Evolutionary conservation across 2,329 filamentous ascomycete genomes (phyloP), one percentile per base, ranked within the genome.

Genomic region (Trichoderma brevicompactum): DNA sequence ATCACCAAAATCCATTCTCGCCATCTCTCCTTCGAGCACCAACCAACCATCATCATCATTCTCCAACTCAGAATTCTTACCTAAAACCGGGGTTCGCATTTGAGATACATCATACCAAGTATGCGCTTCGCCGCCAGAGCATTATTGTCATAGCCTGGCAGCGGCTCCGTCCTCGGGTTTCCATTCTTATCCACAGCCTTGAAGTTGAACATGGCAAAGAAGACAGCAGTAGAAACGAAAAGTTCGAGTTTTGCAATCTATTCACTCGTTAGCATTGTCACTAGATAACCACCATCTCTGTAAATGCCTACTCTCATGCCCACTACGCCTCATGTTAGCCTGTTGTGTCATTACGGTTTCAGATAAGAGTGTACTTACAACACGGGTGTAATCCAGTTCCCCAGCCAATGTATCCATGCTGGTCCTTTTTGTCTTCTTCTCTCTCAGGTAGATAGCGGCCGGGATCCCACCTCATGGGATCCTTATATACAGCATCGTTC

Each of bases 191-290:
- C 78, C n/a, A 72, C 70, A 3, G 83, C 74, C 9, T 75, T 69
- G 64, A 80, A 81, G 64, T 84, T 79, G 63, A 85, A 85, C 48
- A 77, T 77, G 3, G 82, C 79, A 15, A 83, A 63, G 64, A 85
- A 84, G 53, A 81, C 79, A 1, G 81, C 82, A 0, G 77, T 79
- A 36, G 84, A 81, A 66, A 85, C 72, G 58, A 78, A 80, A 64
- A 81, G 79, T 70, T 86, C 83, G 1, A 86, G 73, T 68, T 85
- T 85, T 1, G 84, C 83, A 71, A 86, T 84, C 70, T 77, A 66
- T 12, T 7, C 13, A 13, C 9, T 5, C 53, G 70, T 60, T 32
- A 70, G 71, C 54, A 68, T 52, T 19, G 70, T 43, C 2, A 54
- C 50, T 64, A 5, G 13, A 28, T 15, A 13, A 9, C n/a, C 6